Percentiles rank a stretch among this genome's conserved stretches.
phyloP scores from a whole-genome alignment of 2,329 filamentous ascomycete genomes.

The Clarireedia hainanense region DNA sequence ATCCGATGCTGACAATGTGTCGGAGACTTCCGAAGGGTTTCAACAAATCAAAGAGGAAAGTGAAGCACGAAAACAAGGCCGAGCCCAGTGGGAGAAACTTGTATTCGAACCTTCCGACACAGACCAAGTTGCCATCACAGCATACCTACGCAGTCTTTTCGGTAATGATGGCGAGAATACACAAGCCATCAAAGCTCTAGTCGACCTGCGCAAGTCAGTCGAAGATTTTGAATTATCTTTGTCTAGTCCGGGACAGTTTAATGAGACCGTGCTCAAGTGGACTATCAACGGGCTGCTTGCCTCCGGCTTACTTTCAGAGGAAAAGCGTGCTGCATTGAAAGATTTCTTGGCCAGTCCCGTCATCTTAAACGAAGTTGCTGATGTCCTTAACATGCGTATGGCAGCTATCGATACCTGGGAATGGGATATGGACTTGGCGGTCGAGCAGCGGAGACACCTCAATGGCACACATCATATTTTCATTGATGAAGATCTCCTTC shows the following conservation, averaged over 20 bases:
- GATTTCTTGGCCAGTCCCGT: slow-evolving; percentile 41
- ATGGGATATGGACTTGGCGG: slow-evolving; percentile 39
- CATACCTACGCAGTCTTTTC: slow-evolving; percentile 46
- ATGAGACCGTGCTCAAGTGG: slow-evolving; percentile 33
- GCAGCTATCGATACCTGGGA: slow-evolving; percentile 43
- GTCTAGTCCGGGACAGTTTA: slow-evolving; percentile 31
- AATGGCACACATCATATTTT: slow-evolving; percentile 53
- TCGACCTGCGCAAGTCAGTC: slow-evolving; percentile 34
- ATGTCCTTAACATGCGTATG: slow-evolving; percentile 50
- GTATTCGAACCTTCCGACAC: slow-evolving; percentile 44
- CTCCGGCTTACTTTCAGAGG: slow-evolving; percentile 42
- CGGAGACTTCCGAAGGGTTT: background rate
- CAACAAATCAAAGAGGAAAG: slow-evolving; percentile 33
- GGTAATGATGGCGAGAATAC: slow-evolving; percentile 25
- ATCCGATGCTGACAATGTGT: background rate
- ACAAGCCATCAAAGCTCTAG: slow-evolving; percentile 35
- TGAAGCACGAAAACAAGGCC: slow-evolving; percentile 35
- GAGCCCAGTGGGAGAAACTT: slow-evolving; percentile 45
- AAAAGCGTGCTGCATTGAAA: slow-evolving; percentile 42
- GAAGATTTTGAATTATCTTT: slow-evolving; percentile 29
- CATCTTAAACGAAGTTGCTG: slow-evolving; percentile 45
- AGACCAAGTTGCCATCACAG: slow-evolving; percentile 37
- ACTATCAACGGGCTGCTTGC: slow-evolving; percentile 42
- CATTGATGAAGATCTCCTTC: slow-evolving; percentile 51
- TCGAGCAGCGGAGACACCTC: slow-evolving; percentile 46